These are phyloP conservation scores for Cercophora newfieldiana DNA, from an alignment of 495 filamentous ascomycete genomes.

Conservation along the genomic window DNA sequence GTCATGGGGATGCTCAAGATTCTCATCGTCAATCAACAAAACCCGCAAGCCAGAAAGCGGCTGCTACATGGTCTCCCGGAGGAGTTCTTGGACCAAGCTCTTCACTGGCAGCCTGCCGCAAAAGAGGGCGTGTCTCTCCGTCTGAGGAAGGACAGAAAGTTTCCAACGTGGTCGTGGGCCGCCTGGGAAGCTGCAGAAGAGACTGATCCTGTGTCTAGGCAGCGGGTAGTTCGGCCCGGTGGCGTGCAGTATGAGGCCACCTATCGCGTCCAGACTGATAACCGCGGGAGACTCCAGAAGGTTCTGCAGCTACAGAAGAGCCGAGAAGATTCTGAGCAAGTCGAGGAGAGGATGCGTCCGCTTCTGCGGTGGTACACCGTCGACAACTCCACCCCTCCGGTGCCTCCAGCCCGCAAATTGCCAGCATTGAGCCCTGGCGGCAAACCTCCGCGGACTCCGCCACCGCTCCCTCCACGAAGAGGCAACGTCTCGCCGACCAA, in stretches of 20 bases:
- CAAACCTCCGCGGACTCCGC: too few species aligned
- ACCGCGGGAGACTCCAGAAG: background rate
- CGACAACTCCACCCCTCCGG: background rate
- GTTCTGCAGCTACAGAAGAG: background rate
- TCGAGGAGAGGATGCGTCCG: background rate
- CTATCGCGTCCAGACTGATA: background rate
- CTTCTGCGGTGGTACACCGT: slow-evolving; percentile 5
- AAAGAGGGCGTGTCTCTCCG: background rate
- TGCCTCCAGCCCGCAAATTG: too few species aligned
- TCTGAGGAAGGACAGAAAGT: background rate
- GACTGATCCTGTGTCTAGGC: background rate
- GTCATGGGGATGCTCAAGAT: slow-evolving; percentile 3
- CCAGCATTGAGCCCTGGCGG: too few species aligned
- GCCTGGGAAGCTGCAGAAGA: slow-evolving; percentile 1
- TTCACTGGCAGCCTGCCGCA: slow-evolving; percentile 5
- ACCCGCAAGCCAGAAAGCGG: background rate
- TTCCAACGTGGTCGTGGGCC: slow-evolving; percentile 11
- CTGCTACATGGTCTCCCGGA: slow-evolving; percentile 4
- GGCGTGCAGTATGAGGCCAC: slow-evolving; percentile 2
- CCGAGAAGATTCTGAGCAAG: background rate
- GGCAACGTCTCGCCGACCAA: too few species aligned
- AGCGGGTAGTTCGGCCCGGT: background rate
- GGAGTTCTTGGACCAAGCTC: slow-evolving; percentile 6
- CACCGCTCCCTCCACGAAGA: too few species aligned
- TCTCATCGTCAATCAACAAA: slow-evolving; percentile 8